Base-by-base conservation (phyloP, 805 yeast genomes). In the Saccharomycopsis fodiens region DNA sequence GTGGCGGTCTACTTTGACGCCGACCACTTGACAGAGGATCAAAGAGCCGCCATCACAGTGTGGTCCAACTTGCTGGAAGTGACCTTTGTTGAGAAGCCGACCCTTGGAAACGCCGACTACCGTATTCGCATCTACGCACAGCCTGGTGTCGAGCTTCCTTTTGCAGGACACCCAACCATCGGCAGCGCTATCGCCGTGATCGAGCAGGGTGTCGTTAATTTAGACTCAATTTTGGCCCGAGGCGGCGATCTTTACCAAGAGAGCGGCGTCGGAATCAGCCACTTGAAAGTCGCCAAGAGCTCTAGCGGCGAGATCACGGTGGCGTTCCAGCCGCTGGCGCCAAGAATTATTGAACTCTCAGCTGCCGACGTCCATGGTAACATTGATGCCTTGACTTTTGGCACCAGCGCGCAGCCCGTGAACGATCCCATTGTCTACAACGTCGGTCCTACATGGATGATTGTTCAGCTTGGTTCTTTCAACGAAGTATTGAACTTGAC, bases 31-130 rank as follows among this genome's bases (percentile, higher is more conserved):
- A 39, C 68, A 3, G 53, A 59, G 4, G 67, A 65, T 35, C 62
- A 70, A 47, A 6, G 17, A 17, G 20, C 17, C 8, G 36, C 36
- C 7, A 68, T 77, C 50, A 74, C 82, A 15, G 63, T 60, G n/a
- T 76, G 82, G 82, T 76, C 79, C 15, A 78, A 78, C 52, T 59
- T 77, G 22, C 74, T 82, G 1, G 83, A 78, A 49, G 74, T 82
- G 0, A 71, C 79, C 0, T 77, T 77, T 52, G 60, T 77, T 6
- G 56, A 64, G 38, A 67, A 65, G 22, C 68, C 78, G 4, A 63
- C 70, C 0, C 50, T 50, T 7, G 45, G 56, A 1, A 54, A 55
- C 4, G 74, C 73, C 3, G 73, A 72, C 55, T 78, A 76, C 57
- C 62, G 57, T 44, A 59, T 76, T 4, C 60, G 79, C 27, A 77